phyloP scores from a whole-genome alignment of 768 basidiomycete species.

The Tylopilus vinaceipallidus region DNA sequence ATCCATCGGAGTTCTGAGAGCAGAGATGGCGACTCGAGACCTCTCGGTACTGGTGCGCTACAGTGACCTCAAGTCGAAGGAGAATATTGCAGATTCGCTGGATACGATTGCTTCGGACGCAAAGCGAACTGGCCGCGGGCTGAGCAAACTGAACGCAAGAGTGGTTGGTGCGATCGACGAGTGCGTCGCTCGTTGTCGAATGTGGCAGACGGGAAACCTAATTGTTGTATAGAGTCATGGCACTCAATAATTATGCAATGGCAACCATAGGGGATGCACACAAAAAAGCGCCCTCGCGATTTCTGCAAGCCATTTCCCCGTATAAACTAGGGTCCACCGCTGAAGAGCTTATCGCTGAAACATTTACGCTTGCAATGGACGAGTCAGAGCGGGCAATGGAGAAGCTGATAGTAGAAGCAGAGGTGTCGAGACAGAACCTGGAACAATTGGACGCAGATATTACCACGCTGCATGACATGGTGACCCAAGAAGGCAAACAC shows the following conservation, averaged over 20 bases:
- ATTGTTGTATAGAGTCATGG: slow-evolving; percentile 52
- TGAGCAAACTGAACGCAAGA: slow-evolving; percentile 63
- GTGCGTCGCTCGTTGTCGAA: slow-evolving; percentile 42
- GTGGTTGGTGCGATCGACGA: slow-evolving; percentile 74
- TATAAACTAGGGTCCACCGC: slow-evolving; percentile 35
- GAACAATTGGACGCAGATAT: slow-evolving; percentile 63
- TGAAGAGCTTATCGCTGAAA: slow-evolving; percentile 46
- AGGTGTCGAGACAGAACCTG: slow-evolving; percentile 53
- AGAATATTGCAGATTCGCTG: slow-evolving; percentile 53
- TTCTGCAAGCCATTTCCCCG: slow-evolving; percentile 40
- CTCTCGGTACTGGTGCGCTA: slow-evolving; percentile 58
- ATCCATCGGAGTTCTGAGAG: slow-evolving; percentile 68
- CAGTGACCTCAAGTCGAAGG: slow-evolving; percentile 61
- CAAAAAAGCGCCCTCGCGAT: slow-evolving; percentile 24
- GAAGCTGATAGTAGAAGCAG: slow-evolving; percentile 66
- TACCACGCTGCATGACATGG: slow-evolving; percentile 52
- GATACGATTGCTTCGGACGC: slow-evolving; percentile 58
- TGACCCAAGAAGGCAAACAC: slow-evolving; percentile 54
- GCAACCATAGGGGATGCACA: slow-evolving; percentile 46
- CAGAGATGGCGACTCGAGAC: slow-evolving; percentile 75
- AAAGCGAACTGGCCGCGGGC: slow-evolving; percentile 52
- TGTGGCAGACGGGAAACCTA: slow-evolving; percentile 1
- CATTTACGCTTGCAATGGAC: slow-evolving; percentile 64
- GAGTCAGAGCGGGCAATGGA: slow-evolving; percentile 50
- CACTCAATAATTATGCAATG: slow-evolving; percentile 71